These are phyloP conservation scores for Hyaloscypha bicolor DNA, from an alignment of 495 filamentous ascomycete species.

Conservation along the genomic window DNA sequence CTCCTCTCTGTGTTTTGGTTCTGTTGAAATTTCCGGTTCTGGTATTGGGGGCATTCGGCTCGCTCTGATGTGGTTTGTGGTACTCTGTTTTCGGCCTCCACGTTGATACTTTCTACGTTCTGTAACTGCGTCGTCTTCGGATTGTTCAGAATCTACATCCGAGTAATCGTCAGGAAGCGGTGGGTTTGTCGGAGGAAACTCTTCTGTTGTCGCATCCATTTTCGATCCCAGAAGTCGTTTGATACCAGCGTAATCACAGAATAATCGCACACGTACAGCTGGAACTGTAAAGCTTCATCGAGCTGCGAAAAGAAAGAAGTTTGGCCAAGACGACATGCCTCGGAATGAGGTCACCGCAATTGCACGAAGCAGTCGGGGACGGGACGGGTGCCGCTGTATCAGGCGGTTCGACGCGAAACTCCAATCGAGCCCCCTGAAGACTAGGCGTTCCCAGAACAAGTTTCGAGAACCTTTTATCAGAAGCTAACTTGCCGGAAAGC, in stretches of 20 bases:
- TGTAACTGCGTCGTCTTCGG: neutral
- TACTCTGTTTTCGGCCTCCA: slow-evolving; percentile 6
- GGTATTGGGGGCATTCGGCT: neutral
- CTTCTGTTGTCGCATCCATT: slow-evolving; percentile 1
- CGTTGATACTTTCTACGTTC: slow-evolving; percentile 10
- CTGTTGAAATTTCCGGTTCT: neutral
- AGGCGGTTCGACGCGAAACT: neutral
- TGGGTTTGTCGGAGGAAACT: neutral
- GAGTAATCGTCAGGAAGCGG: slow-evolving; percentile 6
- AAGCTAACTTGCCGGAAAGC: neutral
- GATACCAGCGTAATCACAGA: neutral
- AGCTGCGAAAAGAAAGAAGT: neutral
- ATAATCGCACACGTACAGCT: neutral
- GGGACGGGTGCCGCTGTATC: no score
- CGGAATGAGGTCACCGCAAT: neutral
- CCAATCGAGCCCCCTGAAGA: neutral
- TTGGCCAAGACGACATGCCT: neutral
- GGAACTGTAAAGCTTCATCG: neutral
- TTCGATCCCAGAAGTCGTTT: neutral
- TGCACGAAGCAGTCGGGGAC: neutral
- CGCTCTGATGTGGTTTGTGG: neutral
- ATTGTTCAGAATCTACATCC: neutral
- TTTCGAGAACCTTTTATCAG: neutral
- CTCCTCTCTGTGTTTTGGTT: neutral
- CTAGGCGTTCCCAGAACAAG: neutral